Evolutionary conservation across 371 early-diverging fungal genomes (phyloP).

Genomic region (Batrachochytrium dendrobatidis): DNA sequence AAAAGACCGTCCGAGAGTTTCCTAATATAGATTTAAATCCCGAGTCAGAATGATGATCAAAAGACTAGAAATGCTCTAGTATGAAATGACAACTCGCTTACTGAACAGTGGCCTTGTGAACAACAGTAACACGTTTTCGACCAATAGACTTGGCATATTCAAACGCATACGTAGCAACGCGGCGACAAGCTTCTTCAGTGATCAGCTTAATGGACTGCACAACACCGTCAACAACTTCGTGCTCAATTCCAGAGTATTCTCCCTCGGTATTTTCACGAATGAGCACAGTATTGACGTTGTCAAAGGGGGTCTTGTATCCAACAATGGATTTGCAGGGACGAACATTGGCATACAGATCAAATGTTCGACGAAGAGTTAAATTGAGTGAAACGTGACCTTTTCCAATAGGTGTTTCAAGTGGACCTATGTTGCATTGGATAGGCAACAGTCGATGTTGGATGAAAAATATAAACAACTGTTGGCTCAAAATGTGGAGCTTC

Average conservation of each 20-base stretch:
- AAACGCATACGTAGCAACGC: conserved; percentile 89
- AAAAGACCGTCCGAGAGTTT: conserved; percentile 96
- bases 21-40: conserved; percentile 31
- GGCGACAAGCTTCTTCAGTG: conserved; percentile 89
- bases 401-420: conserved; percentile 95
- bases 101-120: conserved; percentile 97
- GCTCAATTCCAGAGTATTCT: conserved; percentile 98
- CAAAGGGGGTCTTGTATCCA: conserved; percentile 93
- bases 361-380: conserved; percentile 91
- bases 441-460: neutral
- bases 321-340: conserved; percentile 93
- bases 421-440: conserved; percentile 39
- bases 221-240: conserved; percentile 92
- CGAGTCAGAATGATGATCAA: neutral
- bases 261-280: conserved; percentile 99
- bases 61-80: neutral
- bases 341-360: conserved; percentile 97
- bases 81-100: conserved; percentile 10
- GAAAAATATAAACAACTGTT: conserved; percentile 5
- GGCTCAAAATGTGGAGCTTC: neutral
- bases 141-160: conserved; percentile 85
- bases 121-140: conserved; percentile 85
- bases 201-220: conserved; percentile 98
- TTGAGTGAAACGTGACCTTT: conserved; percentile 98
- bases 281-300: conserved; percentile 93